Evolutionary conservation across 306 rosid genomes (phyloP), one percentile per base, ranked within the genome.

Genomic region (Casuarina glauca): DNA sequence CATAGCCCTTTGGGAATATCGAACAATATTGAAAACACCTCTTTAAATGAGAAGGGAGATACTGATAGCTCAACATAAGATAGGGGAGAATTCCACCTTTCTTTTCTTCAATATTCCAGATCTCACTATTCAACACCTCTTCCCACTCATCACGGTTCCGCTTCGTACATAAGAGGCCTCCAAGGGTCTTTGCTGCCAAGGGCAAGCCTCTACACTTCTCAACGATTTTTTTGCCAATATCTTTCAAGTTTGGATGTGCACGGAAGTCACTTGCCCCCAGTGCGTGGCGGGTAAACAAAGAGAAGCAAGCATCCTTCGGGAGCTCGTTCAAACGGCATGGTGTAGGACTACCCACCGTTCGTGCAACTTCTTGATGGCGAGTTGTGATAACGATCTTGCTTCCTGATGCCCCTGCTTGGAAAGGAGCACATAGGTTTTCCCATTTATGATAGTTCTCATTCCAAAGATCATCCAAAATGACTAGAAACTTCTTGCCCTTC

Each of bases 381-480:
- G 86, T 79, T 17, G 86, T 79, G 10, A 85, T 53, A 16, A 85
- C 13, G 9, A 85, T 72, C 49, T 70, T 79, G 39, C 80, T 35
- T 39, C 82, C 79, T 3, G 9, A 3, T 4, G 57, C 67, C 4
- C 78, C 86, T 4, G 1, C 43, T 0, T 16, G 26, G 20, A 80
- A 74, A 9, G 87, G 62, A 0, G 2, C 42, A 5, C 2, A 50
- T 10, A 85, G 5, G 10, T 1, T 38, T 26, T 1, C 35, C 82
- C 82, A 79, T 1, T n/a, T 12, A 1, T 2, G 2, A 3, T 44
- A 73, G 15, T 52, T 45, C 0, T n/a, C 80, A 4, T 5, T 32
- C 86, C 86, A 84, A 52, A 84, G 17, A 36, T 84, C 81, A 4
- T 84, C 87, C 1, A 84, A 16, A 51, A 80, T 49, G 36, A 80